Conservation (phyloP, 441 rosid species). For the Eruca vesicaria region DNA sequence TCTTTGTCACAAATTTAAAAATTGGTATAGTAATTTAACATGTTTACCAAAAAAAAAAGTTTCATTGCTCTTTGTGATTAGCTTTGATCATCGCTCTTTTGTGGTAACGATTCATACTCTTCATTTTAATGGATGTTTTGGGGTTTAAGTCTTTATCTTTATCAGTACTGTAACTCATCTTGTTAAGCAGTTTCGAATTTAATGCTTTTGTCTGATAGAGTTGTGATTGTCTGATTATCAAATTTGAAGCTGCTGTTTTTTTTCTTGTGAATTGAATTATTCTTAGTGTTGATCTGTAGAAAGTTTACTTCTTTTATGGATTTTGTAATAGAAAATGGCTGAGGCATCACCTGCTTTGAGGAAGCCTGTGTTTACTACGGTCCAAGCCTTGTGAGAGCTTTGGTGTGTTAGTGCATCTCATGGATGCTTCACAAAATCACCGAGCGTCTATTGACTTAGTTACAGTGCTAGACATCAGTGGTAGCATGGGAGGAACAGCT, state of each 20-base stretch:
- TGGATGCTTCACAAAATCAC: too few species aligned
- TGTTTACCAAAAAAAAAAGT: neutral
- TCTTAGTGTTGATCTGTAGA: neutral
- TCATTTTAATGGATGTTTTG: neutral
- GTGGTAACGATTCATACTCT: neutral
- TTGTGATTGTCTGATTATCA: neutral
- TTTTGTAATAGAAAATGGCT: conserved; percentile 42
- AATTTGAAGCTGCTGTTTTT: neutral
- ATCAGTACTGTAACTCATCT: neutral
- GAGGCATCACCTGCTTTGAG: conserved; percentile 75
- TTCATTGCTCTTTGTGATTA: too few species aligned
- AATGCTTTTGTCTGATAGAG: neutral
- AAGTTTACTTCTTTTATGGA: neutral
- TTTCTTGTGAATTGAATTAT: neutral
- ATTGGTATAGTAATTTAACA: neutral
- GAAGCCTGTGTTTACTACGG: conserved; percentile 81
- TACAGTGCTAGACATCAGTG: too few species aligned
- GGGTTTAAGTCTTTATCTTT: neutral
- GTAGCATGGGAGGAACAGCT: too few species aligned
- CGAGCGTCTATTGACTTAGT: too few species aligned
- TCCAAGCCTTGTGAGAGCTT: conserved; percentile 3
- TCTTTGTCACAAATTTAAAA: neutral
- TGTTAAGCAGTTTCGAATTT: neutral
- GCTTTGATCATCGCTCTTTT: neutral
- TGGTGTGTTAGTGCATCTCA: too few species aligned